A percentile compares a stretch with the other conserved stretches of the same genome.
Conservation (phyloP, 805 yeast genomes). For the Kuraishia capsulata region DNA sequence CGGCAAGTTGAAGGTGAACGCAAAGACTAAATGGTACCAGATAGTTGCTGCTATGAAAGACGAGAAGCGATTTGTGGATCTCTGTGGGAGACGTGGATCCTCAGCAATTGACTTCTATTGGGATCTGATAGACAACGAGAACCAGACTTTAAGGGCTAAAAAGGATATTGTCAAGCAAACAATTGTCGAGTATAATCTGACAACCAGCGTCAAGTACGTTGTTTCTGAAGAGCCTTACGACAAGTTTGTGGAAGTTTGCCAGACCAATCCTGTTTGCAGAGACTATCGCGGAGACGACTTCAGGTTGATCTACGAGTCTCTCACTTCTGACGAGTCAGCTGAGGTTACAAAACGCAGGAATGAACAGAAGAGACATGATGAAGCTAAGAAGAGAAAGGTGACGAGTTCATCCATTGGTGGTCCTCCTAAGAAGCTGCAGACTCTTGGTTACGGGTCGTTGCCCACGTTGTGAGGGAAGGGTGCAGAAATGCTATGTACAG, state of each 20-base stretch:
- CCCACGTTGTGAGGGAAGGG: constrained; percentile 1
- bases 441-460: constrained; percentile 5
- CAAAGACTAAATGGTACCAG: constrained; percentile 53
- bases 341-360: constrained; percentile 2
- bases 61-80: constrained; percentile 45
- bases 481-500: not conserved
- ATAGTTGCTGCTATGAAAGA: constrained; percentile 40
- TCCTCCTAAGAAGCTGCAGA: constrained; percentile 2
- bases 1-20: constrained; percentile 28
- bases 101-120: constrained; percentile 67
- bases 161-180: constrained; percentile 50
- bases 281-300: constrained; percentile 7
- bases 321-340: constrained; percentile 8
- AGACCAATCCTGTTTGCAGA: not conserved
- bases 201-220: not conserved
- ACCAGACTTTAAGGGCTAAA: constrained; percentile 44
- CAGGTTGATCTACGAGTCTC: constrained; percentile 9
- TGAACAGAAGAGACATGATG: not conserved
- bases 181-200: constrained; percentile 19
- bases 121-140: constrained; percentile 61
- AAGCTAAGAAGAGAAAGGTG: constrained; percentile 1
- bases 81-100: constrained; percentile 75
- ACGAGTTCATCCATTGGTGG: not conserved
- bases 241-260: not conserved
- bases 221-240: not conserved